These are phyloP conservation scores for Cyberlindnera petersonii DNA, from an alignment of 805 yeast genomes.

Conservation along the genomic window DNA sequence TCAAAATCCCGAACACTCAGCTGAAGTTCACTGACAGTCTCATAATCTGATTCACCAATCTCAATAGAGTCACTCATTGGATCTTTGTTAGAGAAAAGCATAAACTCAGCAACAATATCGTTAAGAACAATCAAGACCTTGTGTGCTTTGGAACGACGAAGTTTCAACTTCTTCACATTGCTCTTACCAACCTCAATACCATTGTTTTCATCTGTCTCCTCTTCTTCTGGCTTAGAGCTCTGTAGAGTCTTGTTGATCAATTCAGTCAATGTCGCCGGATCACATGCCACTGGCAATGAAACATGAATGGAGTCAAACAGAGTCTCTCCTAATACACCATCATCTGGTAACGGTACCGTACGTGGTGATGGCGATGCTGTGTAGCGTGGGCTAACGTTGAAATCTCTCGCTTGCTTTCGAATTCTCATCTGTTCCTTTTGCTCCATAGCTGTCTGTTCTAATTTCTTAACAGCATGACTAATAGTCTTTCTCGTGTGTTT, in stretches of 20 bases:
- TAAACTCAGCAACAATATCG: slow-evolving; percentile 47
- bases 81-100: slow-evolving; percentile 44
- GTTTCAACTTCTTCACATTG: slow-evolving; percentile 42
- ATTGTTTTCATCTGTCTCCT: slow-evolving; percentile 18
- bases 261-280: slow-evolving; percentile 43
- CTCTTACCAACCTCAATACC: slow-evolving; percentile 23
- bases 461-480: slow-evolving; percentile 55
- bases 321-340: slow-evolving; percentile 51
- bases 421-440: slow-evolving; percentile 11
- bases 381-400: no score
- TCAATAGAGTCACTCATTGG: slow-evolving; percentile 30
- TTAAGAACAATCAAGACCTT: slow-evolving; percentile 55
- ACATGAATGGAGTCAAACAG: slow-evolving; percentile 80
- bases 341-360: slow-evolving; percentile 3
- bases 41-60: slow-evolving; percentile 33
- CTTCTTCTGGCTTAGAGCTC: no score
- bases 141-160: slow-evolving; percentile 61
- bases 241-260: slow-evolving; percentile 52
- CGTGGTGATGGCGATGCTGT: slow-evolving; percentile 1
- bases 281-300: slow-evolving; percentile 44
- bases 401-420: slow-evolving; percentile 4
- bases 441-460: slow-evolving; percentile 46
- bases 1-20: slow-evolving; percentile 52
- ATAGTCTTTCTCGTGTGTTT: slow-evolving; percentile 66
- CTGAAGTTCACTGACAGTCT: slow-evolving; percentile 45